Base-by-base conservation (phyloP, 2,329 filamentous ascomycete species). In the Epichloe festucae region DNA sequence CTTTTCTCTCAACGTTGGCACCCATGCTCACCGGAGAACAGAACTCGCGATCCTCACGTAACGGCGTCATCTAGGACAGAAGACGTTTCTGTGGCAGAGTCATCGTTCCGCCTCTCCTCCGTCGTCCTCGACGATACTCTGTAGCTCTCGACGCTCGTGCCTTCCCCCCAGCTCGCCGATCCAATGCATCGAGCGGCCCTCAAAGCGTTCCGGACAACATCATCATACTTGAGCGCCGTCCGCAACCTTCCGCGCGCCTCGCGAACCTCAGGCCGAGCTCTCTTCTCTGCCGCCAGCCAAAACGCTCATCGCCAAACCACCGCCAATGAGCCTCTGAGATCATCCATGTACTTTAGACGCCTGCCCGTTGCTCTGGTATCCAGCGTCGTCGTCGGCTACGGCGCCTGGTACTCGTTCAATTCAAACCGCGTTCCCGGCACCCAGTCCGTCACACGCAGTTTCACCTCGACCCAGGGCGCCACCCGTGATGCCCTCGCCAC, bases 321-420 rank as follows among this genome's bases (percentile, higher is more conserved):
- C 73, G 76, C 63, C 69, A 70, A 61, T 65, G 68, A 70, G 56
- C 72, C 78, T 52, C 71, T 85, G 52, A 77, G 73, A 58, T 82
- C 83, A 58, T 86, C 85, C 59, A 90, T 91, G 86, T 84, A 86
- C 68, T 70, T 84, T 63, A 82, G 86, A 56, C 77, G 82, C 59
- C 73, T 86, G 58, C 79, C 79, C 5, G 73, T 81, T 59, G 84
- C 82, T 54, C 67, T 89, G 53, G 75, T 85, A 53, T 84, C 85
- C 55, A 80, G 81, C 62, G 74, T 87, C 53, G 61, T 67, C 54
- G 84, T 87, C 53, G 85, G 84, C 58, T 87, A 84, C 69, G 84
- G 85, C 56, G 84, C 85, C 57, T 90, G 84, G 77, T 89, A 89
- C 70, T 77, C 78, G 51, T 87, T 85, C 70, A 78, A 76, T 63